A percentile compares a stretch with the other conserved stretches of the same genome.
Evolutionary conservation across 2,329 filamentous ascomycete genomes (phyloP).

Genomic region (Exophiala bonariae): DNA sequence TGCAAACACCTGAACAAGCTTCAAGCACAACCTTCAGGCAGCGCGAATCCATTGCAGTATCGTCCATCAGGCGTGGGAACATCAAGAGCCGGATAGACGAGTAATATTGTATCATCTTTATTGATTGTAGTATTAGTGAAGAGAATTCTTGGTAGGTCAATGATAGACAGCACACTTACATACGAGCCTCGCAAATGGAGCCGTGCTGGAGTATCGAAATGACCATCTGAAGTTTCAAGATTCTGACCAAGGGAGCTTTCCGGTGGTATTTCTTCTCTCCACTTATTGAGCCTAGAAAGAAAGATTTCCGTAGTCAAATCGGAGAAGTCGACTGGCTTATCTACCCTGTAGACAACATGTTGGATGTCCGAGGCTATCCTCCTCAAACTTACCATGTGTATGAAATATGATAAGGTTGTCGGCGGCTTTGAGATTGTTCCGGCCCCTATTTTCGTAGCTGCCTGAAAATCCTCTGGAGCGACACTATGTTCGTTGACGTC

Average conservation of each 20-base stretch:
- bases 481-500: slow-evolving; percentile 5
- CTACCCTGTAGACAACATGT: slow-evolving; percentile 8
- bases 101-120: neutral
- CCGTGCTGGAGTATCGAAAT: too few species aligned
- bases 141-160: too few species aligned
- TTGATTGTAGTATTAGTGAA: too few species aligned
- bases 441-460: neutral
- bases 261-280: slow-evolving; percentile 5
- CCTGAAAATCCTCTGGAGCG: neutral
- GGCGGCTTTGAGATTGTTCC: neutral
- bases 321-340: neutral
- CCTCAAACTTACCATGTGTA: slow-evolving; percentile 4
- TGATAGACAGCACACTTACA: neutral
- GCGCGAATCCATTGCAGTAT: neutral
- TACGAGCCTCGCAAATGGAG: neutral
- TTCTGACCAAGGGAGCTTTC: neutral
- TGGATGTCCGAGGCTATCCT: slow-evolving; percentile 10
- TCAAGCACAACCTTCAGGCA: slow-evolving; percentile 1
- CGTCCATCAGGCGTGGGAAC: slow-evolving; percentile 1
- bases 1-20: slow-evolving; percentile 4
- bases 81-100: slow-evolving; percentile 3
- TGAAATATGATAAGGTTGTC: slow-evolving; percentile 5
- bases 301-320: slow-evolving; percentile 2
- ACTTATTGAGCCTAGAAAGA: slow-evolving; percentile 1
- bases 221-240: too few species aligned